Conservation (phyloP, 352 stramenopile species). For the Globisporangium spiculum region DNA sequence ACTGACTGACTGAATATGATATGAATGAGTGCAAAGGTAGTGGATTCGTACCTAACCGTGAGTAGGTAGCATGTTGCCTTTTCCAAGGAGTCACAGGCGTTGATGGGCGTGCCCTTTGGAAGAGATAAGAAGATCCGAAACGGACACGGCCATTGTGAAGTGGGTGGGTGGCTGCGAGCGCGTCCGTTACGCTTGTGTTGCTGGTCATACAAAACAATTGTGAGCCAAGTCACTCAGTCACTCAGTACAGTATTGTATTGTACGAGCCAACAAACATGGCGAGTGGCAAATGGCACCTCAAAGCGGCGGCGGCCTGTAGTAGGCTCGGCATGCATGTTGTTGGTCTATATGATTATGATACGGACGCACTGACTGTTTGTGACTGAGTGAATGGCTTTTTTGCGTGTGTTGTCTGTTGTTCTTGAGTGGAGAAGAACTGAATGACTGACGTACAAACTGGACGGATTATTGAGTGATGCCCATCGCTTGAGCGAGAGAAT, state of each 20-base stretch:
- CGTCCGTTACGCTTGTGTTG: slow-evolving; percentile 2
- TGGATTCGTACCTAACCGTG: too few species aligned
- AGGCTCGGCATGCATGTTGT: background rate
- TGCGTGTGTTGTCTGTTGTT: background rate
- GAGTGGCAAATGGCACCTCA: background rate
- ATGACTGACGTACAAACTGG: background rate
- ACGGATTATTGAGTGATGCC: background rate
- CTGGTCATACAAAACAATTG: background rate
- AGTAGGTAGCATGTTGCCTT: background rate
- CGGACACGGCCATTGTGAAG: slow-evolving; percentile 2
- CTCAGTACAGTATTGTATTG: too few species aligned
- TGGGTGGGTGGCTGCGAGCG: background rate
- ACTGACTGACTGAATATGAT: background rate
- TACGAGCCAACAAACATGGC: too few species aligned
- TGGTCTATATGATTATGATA: background rate
- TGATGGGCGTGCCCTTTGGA: background rate
- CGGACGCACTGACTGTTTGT: background rate
- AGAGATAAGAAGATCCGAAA: slow-evolving; percentile 1
- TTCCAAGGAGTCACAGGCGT: background rate
- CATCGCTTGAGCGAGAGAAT: background rate
- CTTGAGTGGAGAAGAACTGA: background rate
- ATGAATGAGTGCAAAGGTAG: background rate
- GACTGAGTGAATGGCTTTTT: background rate
- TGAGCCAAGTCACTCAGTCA: background rate
- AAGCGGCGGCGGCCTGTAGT: background rate